A percentile compares a stretch with the other conserved stretches of the same genome.
Conservation (phyloP, 345 rosid species). For the Populus euphratica region DNA sequence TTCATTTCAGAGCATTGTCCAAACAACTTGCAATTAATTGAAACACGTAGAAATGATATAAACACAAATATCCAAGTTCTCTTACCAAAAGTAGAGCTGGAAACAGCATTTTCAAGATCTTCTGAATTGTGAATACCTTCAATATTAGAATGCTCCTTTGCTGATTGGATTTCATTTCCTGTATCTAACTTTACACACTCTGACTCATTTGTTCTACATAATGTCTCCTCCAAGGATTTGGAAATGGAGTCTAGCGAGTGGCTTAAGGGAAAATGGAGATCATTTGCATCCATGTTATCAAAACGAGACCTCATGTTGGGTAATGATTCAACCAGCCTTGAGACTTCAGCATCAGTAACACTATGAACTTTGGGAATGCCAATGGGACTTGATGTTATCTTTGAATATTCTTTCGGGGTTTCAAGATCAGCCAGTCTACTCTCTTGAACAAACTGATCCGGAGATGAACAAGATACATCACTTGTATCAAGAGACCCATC, state of each 20-base stretch:
- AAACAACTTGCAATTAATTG: background rate
- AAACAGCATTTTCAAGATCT: constrained; percentile 31
- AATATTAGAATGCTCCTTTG: constrained; percentile 17
- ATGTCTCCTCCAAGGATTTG: constrained; percentile 35
- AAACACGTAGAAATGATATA: background rate
- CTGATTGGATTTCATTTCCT: constrained; percentile 24
- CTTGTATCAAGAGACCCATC: constrained; percentile 13
- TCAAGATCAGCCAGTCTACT: constrained; percentile 26
- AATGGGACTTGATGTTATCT: constrained; percentile 43
- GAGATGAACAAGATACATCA: constrained; percentile 25
- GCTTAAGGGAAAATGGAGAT: constrained; percentile 40
- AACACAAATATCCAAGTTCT: background rate
- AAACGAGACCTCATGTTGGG: constrained; percentile 47
- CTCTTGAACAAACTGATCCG: constrained; percentile 19
- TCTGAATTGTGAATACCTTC: constrained; percentile 35
- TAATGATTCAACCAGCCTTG: constrained; percentile 55
- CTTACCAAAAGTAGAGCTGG: constrained; percentile 64
- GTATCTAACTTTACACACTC: constrained; percentile 28
- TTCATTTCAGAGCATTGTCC: background rate
- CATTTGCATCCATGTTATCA: constrained; percentile 26
- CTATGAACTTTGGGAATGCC: constrained; percentile 35
- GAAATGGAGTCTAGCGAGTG: constrained; percentile 56
- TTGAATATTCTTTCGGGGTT: constrained; percentile 25
- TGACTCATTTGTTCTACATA: constrained; percentile 31
- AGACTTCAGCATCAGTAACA: constrained; percentile 29